Base-by-base conservation (phyloP, 257 asterid species). In the Solanum virginianum region DNA sequence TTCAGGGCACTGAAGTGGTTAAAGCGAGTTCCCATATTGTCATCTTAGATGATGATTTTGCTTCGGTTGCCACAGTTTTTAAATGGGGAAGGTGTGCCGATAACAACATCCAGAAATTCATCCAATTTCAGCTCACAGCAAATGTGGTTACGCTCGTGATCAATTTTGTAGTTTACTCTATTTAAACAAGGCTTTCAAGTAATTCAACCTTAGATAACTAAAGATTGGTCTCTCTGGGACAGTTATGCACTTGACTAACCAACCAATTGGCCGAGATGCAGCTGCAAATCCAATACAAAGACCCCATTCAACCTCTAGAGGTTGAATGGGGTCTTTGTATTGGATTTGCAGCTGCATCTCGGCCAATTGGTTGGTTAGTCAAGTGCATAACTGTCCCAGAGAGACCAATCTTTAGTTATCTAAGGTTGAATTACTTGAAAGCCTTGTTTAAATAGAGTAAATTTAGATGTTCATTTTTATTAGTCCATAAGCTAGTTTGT, bases 1-100 rank as follows among this genome's bases (percentile, higher is more conserved):
- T 91, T 54, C 96, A 92, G 26, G 96, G 94, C 22, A 93, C 95
- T 0, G 94, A 93, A 82, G 97, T 93, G 4, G 95, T 95, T 0
- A 92, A 93, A 74, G 93, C 91, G 75, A 91, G 94, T 75, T 95
- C 97, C 1, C 97, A 93, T 83, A 92, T 93, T 10, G 94, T 93
- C 39, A 95, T 95, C 84, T 62, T 95, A 84, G 97, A 93, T 15
- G 94, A 92, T 22, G 90, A 92, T 6, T 93, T 95, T 15, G 86
- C 95, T 17, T 92, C 98, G 3, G 91, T 93, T 63, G 92, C 83
- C 39, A 92, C 95, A 9, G 92, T 92, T 56, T 20, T 91, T 24
- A 87, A 79, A 57, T 90, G 92, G 92, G 94, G 92, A 80, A 85
- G 94, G 74, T 87, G 93, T 17, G 92, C 93, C 7, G 90, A 91